Percentiles rank a stretch among this genome's conserved stretches.
These are phyloP conservation scores for Gossypium turneri DNA, from an alignment of 345 rosid genomes.

Conservation along the genomic window DNA sequence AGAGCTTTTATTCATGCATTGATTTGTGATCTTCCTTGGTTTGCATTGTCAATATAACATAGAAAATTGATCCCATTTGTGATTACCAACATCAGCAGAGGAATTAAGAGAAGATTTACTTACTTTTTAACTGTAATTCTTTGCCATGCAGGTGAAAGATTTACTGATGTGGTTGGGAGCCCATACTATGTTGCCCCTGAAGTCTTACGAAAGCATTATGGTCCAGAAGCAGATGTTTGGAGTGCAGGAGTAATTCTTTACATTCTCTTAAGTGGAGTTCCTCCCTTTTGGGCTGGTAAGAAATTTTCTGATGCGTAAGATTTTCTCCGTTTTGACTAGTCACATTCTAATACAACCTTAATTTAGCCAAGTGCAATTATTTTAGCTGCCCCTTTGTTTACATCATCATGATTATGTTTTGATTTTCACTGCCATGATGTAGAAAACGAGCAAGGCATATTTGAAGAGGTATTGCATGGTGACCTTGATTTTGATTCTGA, in stretches of 20 bases:
- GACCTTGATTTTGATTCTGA: constrained; percentile 78
- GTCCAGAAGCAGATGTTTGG: constrained; percentile 93
- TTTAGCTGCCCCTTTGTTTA: not conserved
- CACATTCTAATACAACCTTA: not conserved
- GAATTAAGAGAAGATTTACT: not conserved
- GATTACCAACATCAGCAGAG: not conserved
- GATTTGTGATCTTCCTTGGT: not conserved
- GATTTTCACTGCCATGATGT: constrained; percentile 14
- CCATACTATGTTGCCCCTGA: constrained; percentile 95
- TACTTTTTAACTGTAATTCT: not conserved
- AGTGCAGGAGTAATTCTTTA: constrained; percentile 92
- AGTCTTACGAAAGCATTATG: constrained; percentile 69
- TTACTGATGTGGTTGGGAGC: constrained; percentile 83
- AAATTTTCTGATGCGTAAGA: not conserved
- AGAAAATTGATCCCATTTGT: not conserved
- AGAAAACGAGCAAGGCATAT: constrained; percentile 86
- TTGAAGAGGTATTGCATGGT: constrained; percentile 82
- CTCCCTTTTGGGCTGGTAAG: constrained; percentile 95
- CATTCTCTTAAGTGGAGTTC: constrained; percentile 83
- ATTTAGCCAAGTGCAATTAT: constrained; percentile 6
- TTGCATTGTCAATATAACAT: not conserved
- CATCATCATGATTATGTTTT: not conserved
- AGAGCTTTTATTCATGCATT: constrained; percentile 2
- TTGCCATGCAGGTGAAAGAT: constrained; percentile 53
- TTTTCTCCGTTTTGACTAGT: not conserved